These are phyloP conservation scores for Nectriaceae sp. DNA, from an alignment of 2,329 filamentous ascomycete genomes.

Conservation along the genomic window DNA sequence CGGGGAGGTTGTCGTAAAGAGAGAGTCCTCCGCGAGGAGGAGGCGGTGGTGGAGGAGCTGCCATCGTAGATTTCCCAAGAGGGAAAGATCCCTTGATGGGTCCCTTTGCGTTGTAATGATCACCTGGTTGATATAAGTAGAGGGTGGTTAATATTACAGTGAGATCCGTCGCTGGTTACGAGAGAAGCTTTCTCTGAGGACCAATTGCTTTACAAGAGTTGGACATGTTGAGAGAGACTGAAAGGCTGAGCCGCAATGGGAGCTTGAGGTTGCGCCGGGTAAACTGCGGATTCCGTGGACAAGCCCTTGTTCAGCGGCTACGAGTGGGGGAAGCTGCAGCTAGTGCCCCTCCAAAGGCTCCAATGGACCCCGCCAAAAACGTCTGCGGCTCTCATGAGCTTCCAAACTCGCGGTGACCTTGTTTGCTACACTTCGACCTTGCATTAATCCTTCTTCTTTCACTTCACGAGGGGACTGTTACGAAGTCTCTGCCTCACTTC, in stretches of 20 bases:
- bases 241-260: background rate
- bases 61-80: constrained; percentile 18
- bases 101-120: too few species aligned
- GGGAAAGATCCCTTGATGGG: background rate
- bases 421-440: constrained; percentile 1
- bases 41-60: constrained; percentile 37
- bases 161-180: too few species aligned
- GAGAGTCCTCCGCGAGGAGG: constrained; percentile 59
- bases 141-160: too few species aligned
- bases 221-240: too few species aligned
- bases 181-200: too few species aligned
- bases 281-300: constrained; percentile 29
- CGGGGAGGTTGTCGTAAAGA: constrained; percentile 83
- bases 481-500: too few species aligned
- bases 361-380: constrained; percentile 34
- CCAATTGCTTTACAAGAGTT: too few species aligned
- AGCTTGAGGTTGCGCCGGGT: constrained; percentile 30
- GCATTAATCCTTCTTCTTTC: background rate
- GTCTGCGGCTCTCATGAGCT: constrained; percentile 15
- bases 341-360: constrained; percentile 33
- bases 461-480: too few species aligned
- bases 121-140: too few species aligned
- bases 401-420: constrained; percentile 11
- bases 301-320: background rate
- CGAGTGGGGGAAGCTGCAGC: constrained; percentile 9